A percentile compares a stretch with the other conserved stretches of the same genome.
Conservation (phyloP, 208 protist genomes). For the Naegleria gruberi region DNA sequence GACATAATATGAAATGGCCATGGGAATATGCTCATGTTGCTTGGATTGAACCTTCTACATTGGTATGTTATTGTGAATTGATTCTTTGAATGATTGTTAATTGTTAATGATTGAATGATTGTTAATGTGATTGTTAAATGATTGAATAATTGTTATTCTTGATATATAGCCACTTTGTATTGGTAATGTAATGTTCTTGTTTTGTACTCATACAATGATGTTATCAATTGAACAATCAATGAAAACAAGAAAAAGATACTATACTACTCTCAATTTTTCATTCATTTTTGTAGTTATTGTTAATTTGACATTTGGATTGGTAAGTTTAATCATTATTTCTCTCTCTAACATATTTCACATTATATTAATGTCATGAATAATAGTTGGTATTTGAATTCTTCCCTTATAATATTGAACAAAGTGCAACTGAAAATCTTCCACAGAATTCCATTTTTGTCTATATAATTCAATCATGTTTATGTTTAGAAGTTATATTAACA, state of each 20-base stretch:
- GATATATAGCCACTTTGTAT: not conserved
- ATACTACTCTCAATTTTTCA: not conserved
- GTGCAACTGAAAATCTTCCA: not conserved
- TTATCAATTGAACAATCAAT: not conserved
- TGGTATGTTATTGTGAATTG: not conserved
- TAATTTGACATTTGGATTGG: not conserved
- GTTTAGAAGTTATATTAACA: not conserved
- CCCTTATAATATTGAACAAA: not conserved
- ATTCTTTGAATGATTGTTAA: not conserved
- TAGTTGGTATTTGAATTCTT: not conserved
- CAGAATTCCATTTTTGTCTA: not conserved
- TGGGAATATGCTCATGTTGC: not conserved
- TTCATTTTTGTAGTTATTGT: not conserved
- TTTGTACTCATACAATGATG: not conserved
- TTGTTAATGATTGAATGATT: not conserved
- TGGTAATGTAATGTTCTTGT: not conserved
- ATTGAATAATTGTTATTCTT: not conserved
- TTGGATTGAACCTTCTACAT: not conserved
- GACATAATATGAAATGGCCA: not conserved
- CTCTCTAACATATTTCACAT: no score
- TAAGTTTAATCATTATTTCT: not conserved
- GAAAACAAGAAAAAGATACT: not conserved
- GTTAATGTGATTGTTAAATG: not conserved
- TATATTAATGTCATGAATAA: not conserved
- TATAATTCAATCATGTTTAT: not conserved